Evolutionary conservation across 192 early-diverging fungal species (phyloP).

Genomic region (Rhizophagus sp.): DNA sequence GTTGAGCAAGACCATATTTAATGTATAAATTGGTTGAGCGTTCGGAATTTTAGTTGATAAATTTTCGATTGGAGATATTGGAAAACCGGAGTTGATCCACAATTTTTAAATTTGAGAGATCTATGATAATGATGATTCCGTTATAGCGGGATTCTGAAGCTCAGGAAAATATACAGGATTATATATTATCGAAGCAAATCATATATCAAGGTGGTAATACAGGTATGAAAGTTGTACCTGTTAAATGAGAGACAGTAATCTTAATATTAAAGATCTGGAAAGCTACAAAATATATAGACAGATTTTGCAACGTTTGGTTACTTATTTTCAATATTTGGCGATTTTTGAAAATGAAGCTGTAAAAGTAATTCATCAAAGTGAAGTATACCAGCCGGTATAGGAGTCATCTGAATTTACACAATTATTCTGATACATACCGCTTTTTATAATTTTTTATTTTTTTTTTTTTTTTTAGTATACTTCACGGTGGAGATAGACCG

Average conservation of each 20-base stretch:
- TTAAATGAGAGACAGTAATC: slow-evolving; percentile 94
- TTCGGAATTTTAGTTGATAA: too few relatives aligned
- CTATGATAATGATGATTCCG: too few relatives aligned
- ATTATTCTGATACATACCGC: slow-evolving; percentile 60
- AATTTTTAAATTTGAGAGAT: too few relatives aligned
- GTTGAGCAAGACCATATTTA: too few relatives aligned
- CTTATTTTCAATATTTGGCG: slow-evolving; percentile 99
- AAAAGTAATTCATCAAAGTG: slow-evolving; percentile 80
- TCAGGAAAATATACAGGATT: slow-evolving; percentile 99
- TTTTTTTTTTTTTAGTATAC: slow-evolving; percentile 66
- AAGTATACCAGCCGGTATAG: slow-evolving; percentile 91
- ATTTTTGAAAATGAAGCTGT: slow-evolving; percentile 88
- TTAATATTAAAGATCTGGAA: slow-evolving; percentile 89
- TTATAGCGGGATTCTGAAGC: slow-evolving; percentile 65
- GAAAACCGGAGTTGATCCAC: too few relatives aligned
- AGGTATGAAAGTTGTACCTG: slow-evolving; percentile 88
- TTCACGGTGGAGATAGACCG: slow-evolving; percentile 99
- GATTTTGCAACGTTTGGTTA: slow-evolving; percentile 94
- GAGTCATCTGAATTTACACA: slow-evolving; percentile 99
- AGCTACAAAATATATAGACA: slow-evolving; percentile 84
- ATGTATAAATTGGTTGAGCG: too few relatives aligned
- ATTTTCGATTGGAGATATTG: too few relatives aligned
- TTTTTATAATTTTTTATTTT: background rate
- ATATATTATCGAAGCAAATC: slow-evolving; percentile 91
- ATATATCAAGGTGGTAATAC: slow-evolving; percentile 79